phyloP scores from a whole-genome alignment of 257 asterid species.

The Avicennia marina region DNA sequence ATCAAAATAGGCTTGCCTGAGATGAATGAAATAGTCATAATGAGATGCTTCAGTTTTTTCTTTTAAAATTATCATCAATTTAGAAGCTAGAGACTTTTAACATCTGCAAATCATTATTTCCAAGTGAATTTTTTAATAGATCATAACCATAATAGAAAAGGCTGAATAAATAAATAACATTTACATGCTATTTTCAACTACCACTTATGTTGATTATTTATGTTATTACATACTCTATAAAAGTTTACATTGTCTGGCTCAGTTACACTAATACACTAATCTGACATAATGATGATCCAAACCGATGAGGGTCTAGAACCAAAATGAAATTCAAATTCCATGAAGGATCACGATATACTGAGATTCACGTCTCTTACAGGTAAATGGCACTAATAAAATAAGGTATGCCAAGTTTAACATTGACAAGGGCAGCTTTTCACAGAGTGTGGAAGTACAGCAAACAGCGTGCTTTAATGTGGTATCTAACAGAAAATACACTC shows the following conservation, averaged over 20 bases:
- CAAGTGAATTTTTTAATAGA: background rate
- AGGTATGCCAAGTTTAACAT: background rate
- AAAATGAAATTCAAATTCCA: background rate
- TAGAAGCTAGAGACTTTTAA: slow-evolving; percentile 1
- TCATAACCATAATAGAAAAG: background rate
- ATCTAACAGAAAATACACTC: background rate
- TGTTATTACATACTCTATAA: no score
- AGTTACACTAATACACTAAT: background rate
- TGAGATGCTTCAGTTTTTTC: background rate
- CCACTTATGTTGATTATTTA: no score
- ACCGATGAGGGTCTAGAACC: background rate
- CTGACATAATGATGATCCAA: background rate
- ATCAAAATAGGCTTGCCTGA: no score
- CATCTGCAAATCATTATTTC: slow-evolving; percentile 9
- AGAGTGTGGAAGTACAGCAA: background rate
- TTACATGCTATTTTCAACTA: background rate
- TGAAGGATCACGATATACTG: no score
- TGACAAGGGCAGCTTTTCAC: background rate
- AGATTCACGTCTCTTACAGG: no score
- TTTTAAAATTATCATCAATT: background rate
- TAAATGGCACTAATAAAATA: no score
- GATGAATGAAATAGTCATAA: background rate
- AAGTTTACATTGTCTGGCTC: background rate
- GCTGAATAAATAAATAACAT: background rate
- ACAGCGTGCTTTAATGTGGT: background rate